Evolutionary conservation across 2,329 filamentous ascomycete species (phyloP), one percentile per base, ranked within the genome.

Genomic region (Hymenoscyphus linearis): DNA sequence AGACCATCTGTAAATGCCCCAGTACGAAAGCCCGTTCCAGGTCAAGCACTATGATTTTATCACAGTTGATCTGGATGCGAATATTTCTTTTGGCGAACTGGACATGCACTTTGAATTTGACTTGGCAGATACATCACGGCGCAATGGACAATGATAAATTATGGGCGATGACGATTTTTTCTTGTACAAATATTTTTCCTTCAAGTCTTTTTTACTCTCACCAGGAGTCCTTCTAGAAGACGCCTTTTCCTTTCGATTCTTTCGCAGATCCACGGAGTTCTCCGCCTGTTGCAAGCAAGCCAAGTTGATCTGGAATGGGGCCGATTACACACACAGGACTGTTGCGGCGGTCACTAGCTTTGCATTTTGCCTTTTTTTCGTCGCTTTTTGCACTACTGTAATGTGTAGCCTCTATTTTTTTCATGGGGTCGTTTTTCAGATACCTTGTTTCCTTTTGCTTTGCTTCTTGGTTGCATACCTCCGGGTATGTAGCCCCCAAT

Each of bases 1-100:
- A 61, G 59, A 25, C 58, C 65, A 55, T 56, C 62, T 31, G 62
- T 54, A 52, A 36, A 60, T 40, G 55, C 65, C 12, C 61, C 68
- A 27, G 63, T 58, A 12, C 63, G 70, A 54, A 73, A 73, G 55
- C 71, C 70, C 22, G 69, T 73, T 59, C 69, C 69, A 16, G 71
- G 71, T 59, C 71, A 72, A 67, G 71, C 71, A 52, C 50, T 72
- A 60, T 72, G 64, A 67, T 62, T 44, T 36, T 40, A 57, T 16
- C 25, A 60, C 52, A 58, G 14, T 26, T 50, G 36, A 57, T 55
- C 54, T 57, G 50, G 25, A 52, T 22, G 34, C 35, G 52, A 34
- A 60, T 56, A 54, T 56, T 60, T 52, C 47, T 53, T 61, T 53
- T 34, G 52, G 52, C 52, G 55, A 57, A 58, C 52, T 26, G 55